Evolutionary conservation across 257 asterid genomes (phyloP).

Genomic region (Ilex aquifolium): DNA sequence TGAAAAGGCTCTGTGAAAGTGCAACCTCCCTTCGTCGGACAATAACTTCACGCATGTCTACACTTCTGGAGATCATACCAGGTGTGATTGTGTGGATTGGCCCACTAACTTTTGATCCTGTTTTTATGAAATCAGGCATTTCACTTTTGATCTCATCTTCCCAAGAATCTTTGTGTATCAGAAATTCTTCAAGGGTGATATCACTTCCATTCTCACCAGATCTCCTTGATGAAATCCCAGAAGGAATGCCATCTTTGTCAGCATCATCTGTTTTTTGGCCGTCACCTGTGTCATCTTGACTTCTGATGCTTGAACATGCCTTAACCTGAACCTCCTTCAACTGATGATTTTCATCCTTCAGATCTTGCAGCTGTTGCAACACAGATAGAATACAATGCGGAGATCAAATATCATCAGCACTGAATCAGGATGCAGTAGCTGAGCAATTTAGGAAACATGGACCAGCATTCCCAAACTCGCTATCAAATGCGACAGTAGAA

Average conservation of each 20-base stretch:
- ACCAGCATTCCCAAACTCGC: too few relatives aligned
- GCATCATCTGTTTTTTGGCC: not conserved
- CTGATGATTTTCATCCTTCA: conserved; percentile 35
- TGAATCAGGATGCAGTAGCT: too few relatives aligned
- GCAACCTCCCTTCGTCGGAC: conserved; percentile 38
- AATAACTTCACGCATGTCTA: not conserved
- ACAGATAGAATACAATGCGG: not conserved
- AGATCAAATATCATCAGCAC: too few relatives aligned
- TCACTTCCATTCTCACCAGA: conserved; percentile 19
- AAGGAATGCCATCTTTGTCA: not conserved
- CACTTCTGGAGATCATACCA: not conserved
- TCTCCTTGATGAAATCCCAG: conserved; percentile 5
- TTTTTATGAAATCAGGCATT: conserved; percentile 7
- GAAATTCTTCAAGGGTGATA: conserved; percentile 31
- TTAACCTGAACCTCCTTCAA: conserved; percentile 39
- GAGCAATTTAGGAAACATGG: too few relatives aligned
- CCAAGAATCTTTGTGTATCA: not conserved
- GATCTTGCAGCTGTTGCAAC: conserved; percentile 39
- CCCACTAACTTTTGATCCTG: not conserved
- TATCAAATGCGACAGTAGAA: too few relatives aligned
- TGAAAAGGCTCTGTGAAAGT: conserved; percentile 43
- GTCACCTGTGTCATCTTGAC: not conserved
- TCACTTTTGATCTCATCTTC: conserved; percentile 10
- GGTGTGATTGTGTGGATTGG: not conserved
- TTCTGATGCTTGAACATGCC: conserved; percentile 15